Evolutionary conservation across 1,139 yeast genomes (phyloP).

Genomic region (Hansenula lynferdii): DNA sequence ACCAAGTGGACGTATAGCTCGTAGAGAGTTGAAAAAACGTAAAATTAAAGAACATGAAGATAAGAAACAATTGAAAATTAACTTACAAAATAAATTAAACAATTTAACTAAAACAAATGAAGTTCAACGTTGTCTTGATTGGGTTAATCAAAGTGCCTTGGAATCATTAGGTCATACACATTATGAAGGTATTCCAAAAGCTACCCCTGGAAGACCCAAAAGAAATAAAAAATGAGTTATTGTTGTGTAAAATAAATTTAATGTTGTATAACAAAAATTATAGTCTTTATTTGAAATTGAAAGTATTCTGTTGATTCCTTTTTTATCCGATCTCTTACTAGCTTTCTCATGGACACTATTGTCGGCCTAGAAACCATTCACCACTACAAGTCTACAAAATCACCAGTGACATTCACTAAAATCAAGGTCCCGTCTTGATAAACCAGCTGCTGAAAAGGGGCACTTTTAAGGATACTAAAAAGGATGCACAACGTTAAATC

Average conservation of each 20-base stretch:
- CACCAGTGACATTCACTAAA: too few species aligned
- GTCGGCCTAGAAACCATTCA: too few species aligned
- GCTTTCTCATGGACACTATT: too few species aligned
- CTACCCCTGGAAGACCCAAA: conserved; percentile 4
- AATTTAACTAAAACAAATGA: conserved; percentile 35
- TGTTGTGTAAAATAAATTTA: not conserved
- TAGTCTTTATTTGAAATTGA: too few species aligned
- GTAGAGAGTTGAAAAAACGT: conserved; percentile 27
- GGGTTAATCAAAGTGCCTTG: conserved; percentile 58
- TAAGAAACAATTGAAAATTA: conserved; percentile 26
- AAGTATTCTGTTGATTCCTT: too few species aligned
- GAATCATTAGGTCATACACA: conserved; percentile 47
- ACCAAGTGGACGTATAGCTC: conserved; percentile 27
- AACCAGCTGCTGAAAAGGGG: too few species aligned
- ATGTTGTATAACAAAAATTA: too few species aligned
- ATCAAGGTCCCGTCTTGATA: too few species aligned
- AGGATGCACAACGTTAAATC: too few species aligned
- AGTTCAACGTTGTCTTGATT: conserved; percentile 43
- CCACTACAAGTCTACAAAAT: too few species aligned
- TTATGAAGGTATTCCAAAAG: conserved; percentile 44
- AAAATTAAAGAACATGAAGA: conserved; percentile 29
- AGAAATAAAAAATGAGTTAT: conserved; percentile 1
- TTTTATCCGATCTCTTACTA: too few species aligned
- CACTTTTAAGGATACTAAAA: too few species aligned
- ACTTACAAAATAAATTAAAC: conserved; percentile 28